These are phyloP conservation scores for Eutrema salsugineum DNA, from an alignment of 441 rosid genomes.

Conservation along the genomic window DNA sequence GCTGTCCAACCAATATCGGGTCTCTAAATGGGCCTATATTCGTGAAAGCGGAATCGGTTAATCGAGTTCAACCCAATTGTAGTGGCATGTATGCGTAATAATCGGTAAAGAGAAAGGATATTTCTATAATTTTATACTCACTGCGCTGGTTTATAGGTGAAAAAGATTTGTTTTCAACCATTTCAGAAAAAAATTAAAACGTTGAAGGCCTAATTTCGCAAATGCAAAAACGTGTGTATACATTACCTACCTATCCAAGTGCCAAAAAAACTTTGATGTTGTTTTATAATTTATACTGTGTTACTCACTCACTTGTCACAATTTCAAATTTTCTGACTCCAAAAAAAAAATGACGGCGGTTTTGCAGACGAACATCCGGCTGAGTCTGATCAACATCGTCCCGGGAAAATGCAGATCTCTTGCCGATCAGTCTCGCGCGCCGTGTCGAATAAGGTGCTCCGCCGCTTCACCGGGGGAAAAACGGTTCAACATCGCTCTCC, in stretches of 20 bases:
- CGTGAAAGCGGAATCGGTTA: background rate
- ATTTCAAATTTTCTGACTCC: background rate
- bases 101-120: background rate
- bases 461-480: slow-evolving; percentile 37
- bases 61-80: background rate
- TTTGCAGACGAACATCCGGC: slow-evolving; percentile 29
- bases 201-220: background rate
- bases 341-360: slow-evolving; percentile 44
- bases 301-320: background rate
- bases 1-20: background rate
- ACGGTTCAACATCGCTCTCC: slow-evolving; percentile 69
- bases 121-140: background rate
- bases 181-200: background rate
- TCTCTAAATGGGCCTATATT: background rate
- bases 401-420: slow-evolving; percentile 25
- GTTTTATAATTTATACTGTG: background rate
- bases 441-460: slow-evolving; percentile 45
- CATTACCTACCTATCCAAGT: slow-evolving; percentile 22
- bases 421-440: slow-evolving; percentile 15
- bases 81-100: background rate
- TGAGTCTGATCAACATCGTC: slow-evolving; percentile 8
- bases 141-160: background rate
- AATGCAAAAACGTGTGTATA: slow-evolving; percentile 25
- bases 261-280: background rate
- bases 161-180: background rate